Evolutionary conservation across 2,329 filamentous ascomycete species (phyloP).

Genomic region (Colletotrichum endophyticum): DNA sequence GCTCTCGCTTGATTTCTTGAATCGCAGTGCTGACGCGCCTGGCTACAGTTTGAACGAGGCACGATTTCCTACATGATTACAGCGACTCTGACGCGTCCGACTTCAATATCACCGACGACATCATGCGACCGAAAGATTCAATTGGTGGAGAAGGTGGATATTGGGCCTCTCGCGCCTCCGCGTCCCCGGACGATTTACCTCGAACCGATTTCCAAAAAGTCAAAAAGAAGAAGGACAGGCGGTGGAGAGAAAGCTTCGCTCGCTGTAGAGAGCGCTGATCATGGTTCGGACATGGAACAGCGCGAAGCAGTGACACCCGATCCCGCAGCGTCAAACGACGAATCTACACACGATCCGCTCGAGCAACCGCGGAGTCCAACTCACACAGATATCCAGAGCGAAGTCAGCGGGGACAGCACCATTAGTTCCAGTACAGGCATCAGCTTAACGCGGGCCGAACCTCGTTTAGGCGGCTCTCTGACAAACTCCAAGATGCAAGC

Average conservation of each 20-base stretch:
- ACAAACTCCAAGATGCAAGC: slow-evolving; percentile 47
- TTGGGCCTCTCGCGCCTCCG: slow-evolving; percentile 75
- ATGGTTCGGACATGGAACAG: slow-evolving; percentile 32
- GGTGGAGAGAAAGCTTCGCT: slow-evolving; percentile 46
- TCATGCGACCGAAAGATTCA: slow-evolving; percentile 83
- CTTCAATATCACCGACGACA: slow-evolving; percentile 79
- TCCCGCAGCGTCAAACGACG: slow-evolving; percentile 44
- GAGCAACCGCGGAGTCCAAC: slow-evolving; percentile 45
- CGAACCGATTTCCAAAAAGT: slow-evolving; percentile 80
- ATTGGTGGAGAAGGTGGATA: slow-evolving; percentile 82
- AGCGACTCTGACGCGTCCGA: slow-evolving; percentile 87
- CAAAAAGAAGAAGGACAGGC: slow-evolving; percentile 63
- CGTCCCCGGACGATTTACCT: slow-evolving; percentile 84
- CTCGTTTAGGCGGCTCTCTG: slow-evolving; percentile 33
- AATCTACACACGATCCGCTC: slow-evolving; percentile 39
- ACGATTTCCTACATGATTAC: slow-evolving; percentile 92
- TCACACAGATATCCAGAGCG: slow-evolving; percentile 66
- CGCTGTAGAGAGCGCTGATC: slow-evolving; percentile 45
- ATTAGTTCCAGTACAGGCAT: slow-evolving; percentile 70
- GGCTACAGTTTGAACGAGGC: slow-evolving; percentile 85
- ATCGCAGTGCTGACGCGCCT: not conserved
- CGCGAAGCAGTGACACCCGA: slow-evolving; percentile 34
- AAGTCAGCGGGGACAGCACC: slow-evolving; percentile 73
- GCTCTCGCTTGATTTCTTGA: not conserved
- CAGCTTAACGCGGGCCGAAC: slow-evolving; percentile 42